phyloP scores from a whole-genome alignment of 441 rosid species.

The Hypseocharis bilobata region DNA sequence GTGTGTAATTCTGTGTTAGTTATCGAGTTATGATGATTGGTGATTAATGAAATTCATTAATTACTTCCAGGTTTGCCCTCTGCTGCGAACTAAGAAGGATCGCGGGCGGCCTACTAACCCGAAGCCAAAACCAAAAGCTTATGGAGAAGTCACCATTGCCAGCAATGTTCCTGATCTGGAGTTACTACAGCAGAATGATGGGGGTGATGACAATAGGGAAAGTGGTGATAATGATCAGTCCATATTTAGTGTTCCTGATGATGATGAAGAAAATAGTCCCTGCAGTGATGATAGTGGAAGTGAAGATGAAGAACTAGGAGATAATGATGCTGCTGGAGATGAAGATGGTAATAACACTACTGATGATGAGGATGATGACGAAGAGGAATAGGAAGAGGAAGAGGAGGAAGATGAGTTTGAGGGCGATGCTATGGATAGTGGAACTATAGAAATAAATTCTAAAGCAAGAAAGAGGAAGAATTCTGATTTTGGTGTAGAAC shows the following conservation, averaged over 20 bases:
- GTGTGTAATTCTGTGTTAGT: neutral
- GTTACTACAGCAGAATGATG: conserved; percentile 38
- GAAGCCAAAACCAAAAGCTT: conserved; percentile 71
- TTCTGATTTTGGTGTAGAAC: conserved; percentile 57
- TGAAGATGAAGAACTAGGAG: too few relatives aligned
- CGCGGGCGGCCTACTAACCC: conserved; percentile 75
- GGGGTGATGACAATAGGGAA: conserved; percentile 26
- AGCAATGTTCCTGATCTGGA: conserved; percentile 65
- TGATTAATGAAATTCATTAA: conserved; percentile 15
- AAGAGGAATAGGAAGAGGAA: conserved; percentile 27
- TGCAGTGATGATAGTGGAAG: conserved; percentile 28
- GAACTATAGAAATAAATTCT: conserved; percentile 22
- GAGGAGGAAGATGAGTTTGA: conserved; percentile 29
- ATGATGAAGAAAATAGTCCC: conserved; percentile 23
- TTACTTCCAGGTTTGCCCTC: conserved; percentile 63
- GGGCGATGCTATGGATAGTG: conserved; percentile 17
- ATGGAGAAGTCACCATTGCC: conserved; percentile 56
- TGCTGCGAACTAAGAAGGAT: conserved; percentile 80
- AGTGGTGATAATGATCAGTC: conserved; percentile 23
- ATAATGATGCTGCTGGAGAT: conserved; percentile 26
- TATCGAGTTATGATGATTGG: neutral
- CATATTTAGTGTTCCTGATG: conserved; percentile 32
- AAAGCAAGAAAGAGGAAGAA: conserved; percentile 54
- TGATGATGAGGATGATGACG: conserved; percentile 27
- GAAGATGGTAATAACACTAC: conserved; percentile 25